These are phyloP conservation scores for Talaromyces marneffei DNA, from an alignment of 2,329 filamentous ascomycete genomes.

Conservation along the genomic window DNA sequence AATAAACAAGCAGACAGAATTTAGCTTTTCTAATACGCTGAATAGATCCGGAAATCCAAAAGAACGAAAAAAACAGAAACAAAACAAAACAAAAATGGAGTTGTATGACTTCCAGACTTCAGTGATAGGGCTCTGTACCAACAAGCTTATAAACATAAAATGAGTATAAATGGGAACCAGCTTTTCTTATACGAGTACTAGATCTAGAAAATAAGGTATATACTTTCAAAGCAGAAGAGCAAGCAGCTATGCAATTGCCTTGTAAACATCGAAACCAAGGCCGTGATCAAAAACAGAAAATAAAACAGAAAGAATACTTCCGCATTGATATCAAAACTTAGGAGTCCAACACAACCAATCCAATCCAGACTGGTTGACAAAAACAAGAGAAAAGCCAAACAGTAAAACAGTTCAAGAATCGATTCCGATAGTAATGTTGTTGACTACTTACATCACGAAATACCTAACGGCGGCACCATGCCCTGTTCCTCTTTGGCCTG, in stretches of 20 bases:
- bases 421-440: neutral
- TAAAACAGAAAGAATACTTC: neutral
- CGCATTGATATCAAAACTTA: neutral
- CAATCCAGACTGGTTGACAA: neutral
- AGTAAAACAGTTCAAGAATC: neutral
- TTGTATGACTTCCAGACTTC: no score
- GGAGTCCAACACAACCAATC: neutral
- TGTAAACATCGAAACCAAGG: neutral
- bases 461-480: conserved; percentile 71
- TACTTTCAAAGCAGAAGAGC: neutral
- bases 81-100: no score
- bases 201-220: neutral
- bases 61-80: no score
- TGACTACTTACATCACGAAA: conserved; percentile 48
- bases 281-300: neutral
- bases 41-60: no score
- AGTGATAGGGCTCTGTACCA: no score
- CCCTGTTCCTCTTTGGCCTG: conserved; percentile 69
- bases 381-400: neutral
- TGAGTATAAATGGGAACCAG: neutral
- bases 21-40: no score
- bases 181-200: neutral
- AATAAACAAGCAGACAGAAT: no score
- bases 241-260: neutral
- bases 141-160: no score